Evolutionary conservation across 176 grass and related monocot species (phyloP).

Genomic region (Cenchrus fungigraminus): DNA sequence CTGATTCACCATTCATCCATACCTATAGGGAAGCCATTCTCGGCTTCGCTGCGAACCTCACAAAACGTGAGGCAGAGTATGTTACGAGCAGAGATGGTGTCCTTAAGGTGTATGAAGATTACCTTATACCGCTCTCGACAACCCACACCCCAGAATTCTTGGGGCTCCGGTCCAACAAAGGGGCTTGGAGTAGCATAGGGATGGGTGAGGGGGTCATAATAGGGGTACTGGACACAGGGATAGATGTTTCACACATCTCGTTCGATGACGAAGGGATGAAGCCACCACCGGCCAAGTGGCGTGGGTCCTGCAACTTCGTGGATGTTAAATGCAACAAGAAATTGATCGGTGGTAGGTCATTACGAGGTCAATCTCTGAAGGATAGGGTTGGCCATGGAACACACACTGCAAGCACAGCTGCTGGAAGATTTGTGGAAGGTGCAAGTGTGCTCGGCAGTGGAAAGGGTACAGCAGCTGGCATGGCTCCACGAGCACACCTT

Average conservation of each 20-base stretch:
- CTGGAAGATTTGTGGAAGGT: conserved; percentile 41
- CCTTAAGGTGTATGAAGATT: conserved; percentile 39
- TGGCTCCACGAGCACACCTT: conserved; percentile 57
- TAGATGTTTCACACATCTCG: conserved; percentile 42
- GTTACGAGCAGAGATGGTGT: conserved; percentile 42
- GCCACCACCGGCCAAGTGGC: conserved; percentile 53
- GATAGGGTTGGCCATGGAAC: conserved; percentile 58
- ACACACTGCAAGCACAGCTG: conserved; percentile 63
- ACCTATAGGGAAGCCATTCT: conserved; percentile 47
- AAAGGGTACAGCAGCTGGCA: conserved; percentile 55
- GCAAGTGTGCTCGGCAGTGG: conserved; percentile 55
- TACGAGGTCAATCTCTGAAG: background rate
- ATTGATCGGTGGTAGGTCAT: conserved; percentile 41
- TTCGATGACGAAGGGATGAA: conserved; percentile 54
- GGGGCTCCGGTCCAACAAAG: conserved; percentile 11
- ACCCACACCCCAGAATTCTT: conserved; percentile 61
- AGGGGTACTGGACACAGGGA: conserved; percentile 52
- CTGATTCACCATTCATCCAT: conserved; percentile 35
- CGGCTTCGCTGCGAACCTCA: conserved; percentile 52
- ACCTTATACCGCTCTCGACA: conserved; percentile 39
- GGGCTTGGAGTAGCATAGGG: conserved; percentile 37
- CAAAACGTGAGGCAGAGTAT: conserved; percentile 21
- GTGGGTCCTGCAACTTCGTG: conserved; percentile 43
- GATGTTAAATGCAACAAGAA: conserved; percentile 50
- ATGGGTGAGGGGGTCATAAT: conserved; percentile 63